phyloP scores from a whole-genome alignment of 2,329 filamentous ascomycete genomes.

The Hortaea werneckii region DNA sequence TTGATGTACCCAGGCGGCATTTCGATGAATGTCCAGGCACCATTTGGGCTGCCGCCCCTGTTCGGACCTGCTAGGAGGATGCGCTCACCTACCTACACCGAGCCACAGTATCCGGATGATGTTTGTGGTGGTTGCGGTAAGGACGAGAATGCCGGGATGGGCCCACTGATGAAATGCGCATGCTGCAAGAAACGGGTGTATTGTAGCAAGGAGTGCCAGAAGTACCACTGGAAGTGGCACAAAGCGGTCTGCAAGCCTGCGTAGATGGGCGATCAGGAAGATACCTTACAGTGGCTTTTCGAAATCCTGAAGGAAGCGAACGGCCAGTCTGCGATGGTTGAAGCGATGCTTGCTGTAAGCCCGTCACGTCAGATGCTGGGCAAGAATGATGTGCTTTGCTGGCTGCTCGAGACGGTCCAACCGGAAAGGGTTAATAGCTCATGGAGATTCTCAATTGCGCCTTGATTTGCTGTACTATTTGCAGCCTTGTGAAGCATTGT shows the following conservation, averaged over 20 bases:
- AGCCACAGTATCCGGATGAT: background rate
- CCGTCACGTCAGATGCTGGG: too few relatives aligned
- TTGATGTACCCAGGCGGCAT: background rate
- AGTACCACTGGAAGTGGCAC: conserved; percentile 16
- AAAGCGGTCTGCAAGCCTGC: conserved; percentile 4
- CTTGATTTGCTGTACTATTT: too few relatives aligned
- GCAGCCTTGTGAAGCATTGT: too few relatives aligned
- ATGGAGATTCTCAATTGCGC: too few relatives aligned
- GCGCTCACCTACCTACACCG: background rate
- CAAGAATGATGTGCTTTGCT: too few relatives aligned
- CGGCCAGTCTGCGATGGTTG: too few relatives aligned
- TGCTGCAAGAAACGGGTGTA: conserved; percentile 14
- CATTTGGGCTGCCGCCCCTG: background rate
- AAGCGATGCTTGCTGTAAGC: too few relatives aligned
- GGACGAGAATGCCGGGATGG: background rate
- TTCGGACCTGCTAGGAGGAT: too few relatives aligned
- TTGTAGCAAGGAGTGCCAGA: conserved; percentile 17
- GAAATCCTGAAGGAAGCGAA: too few relatives aligned
- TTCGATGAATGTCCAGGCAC: background rate
- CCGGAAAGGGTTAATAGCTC: too few relatives aligned
- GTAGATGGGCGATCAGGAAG: background rate
- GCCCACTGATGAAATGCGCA: conserved; percentile 5
- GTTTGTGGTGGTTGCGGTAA: conserved; percentile 1
- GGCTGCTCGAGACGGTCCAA: too few relatives aligned
- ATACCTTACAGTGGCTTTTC: background rate